A percentile compares a stretch with the other conserved stretches of the same genome.
phyloP scores from a whole-genome alignment of 352 stramenopile genomes.

The Phytopythium helicoides region DNA sequence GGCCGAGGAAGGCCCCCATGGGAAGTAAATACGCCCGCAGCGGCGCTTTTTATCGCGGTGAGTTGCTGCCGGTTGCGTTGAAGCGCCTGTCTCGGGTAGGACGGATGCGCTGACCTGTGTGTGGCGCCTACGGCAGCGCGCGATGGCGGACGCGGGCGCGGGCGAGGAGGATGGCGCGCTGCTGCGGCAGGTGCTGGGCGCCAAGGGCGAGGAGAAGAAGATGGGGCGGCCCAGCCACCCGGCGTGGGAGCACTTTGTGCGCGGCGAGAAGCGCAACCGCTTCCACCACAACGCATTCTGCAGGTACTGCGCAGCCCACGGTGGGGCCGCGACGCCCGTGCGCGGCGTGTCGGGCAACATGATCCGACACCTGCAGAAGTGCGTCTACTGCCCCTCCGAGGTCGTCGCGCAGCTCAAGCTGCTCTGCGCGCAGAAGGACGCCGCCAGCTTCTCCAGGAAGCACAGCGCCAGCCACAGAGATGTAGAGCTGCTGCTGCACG shows the following conservation, averaged over 20 bases:
- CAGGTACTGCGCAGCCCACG: constrained; percentile 60
- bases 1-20: no score
- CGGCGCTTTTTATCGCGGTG: no score
- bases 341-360: constrained; percentile 80
- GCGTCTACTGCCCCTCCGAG: constrained; percentile 64
- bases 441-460: constrained; percentile 66
- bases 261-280: constrained; percentile 75
- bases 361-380: constrained; percentile 83
- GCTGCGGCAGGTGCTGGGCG: constrained; percentile 17
- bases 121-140: no score
- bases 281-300: constrained; percentile 85
- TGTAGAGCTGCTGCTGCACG: constrained; percentile 37
- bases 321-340: constrained; percentile 38
- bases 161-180: constrained; percentile 3
- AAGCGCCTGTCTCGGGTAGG: no score
- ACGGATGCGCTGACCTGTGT: no score
- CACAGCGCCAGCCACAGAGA: constrained; percentile 41
- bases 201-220: constrained; percentile 55
- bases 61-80: no score
- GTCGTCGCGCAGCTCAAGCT: constrained; percentile 65
- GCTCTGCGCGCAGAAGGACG: constrained; percentile 70
- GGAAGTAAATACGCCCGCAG: no score
- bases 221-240: constrained; percentile 70
- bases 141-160: constrained; percentile 1
- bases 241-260: constrained; percentile 74